Evolutionary conservation across 305 asterid genomes (phyloP), one percentile per base, ranked within the genome.

Genomic region (Fraxinus xanthoxyloides): DNA sequence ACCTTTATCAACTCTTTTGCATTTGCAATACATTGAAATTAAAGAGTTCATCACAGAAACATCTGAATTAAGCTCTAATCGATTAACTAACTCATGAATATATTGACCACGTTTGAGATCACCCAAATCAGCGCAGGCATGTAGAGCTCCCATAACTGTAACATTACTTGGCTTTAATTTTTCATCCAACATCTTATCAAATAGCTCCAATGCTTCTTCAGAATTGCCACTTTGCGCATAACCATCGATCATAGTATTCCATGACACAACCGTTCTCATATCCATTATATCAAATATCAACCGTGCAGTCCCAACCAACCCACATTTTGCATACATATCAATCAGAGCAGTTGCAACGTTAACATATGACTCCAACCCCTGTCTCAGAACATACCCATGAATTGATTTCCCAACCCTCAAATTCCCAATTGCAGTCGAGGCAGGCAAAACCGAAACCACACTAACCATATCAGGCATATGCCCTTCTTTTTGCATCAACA

Each of bases 21-120:
- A 93, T 88, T 96, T 96, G 90, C 95, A 91, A 77, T 94, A 96
- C 99, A 93, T 94, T 81, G 98, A 91, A 78, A 96, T 93, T 87
- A 94, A 84, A 8, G 98, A 94, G 86, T 94, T 96, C 79, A 69
- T 81, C 76, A 96, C 92, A 13, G 95, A 86, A 85, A 88, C 89
- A 86, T 91, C 93, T 7, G 90, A 86, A 43, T 82, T 87, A 35
- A 90, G 93, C 30, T 89, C 87, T 30, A 85, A 79, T 79, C 84
- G 87, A 83, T 88, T 85, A 35, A 89, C 88, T 61, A 92, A 72
- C 38, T 86, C 82, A 70, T 94, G 97, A 86, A 96, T 78, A 79
- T 78, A 80, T 87, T 78, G 90, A 82, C 99, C 99, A 10, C 88
- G 93, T 61, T 80, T 67, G 61, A 91, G 86, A 84, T 93, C 92